Base-by-base conservation (phyloP, 2,329 filamentous ascomycete species). In the Eurotiales sp. region DNA sequence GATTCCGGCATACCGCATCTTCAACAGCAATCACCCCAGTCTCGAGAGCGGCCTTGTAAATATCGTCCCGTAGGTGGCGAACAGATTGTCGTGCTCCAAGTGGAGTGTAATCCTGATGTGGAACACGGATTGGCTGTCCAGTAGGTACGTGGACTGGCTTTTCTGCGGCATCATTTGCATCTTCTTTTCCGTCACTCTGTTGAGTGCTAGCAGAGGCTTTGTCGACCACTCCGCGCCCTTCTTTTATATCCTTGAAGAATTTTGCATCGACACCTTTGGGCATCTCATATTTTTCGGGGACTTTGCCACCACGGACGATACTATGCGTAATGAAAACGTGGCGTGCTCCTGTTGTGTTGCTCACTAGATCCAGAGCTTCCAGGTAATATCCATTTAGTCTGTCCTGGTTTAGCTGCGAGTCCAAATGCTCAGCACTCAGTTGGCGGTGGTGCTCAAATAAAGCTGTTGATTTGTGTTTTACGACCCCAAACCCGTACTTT, bases 391-490 rank as follows among this genome's bases (percentile, higher is more conserved):
- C n/a, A 10, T 22, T 19, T 19, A 39, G 15, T 7, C 7, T 15
- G 25, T 14, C 25, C 6, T 23, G 40, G 12, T 27, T 22, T n/a
- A 22, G 12, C 5, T 3, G 39, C 23, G 10, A 8, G 19, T 8
- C 29, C 10, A 8, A 4, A 34, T 21, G 27, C 2, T 29, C 27
- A 11, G 4, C 30, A n/a, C 17, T 17, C 4, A 3, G n/a, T 8
- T 22, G 12, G 8, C 14, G 11, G 17, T 10, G 17, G n/a, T 6
- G 15, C 43, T 12, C 32, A 27, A 47, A 21, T 17, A 40, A n/a
- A 8, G 34, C 34, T 10, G 32, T 19, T 15, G 45, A 47, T 21
- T 39, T 27, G 22, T 48, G 45, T n/a, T 48, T 48, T 21, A 48
- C 45, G 6, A 40, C 45, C 14, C 22, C 36, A 40, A 48, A 48